Evolutionary conservation across 371 early-diverging fungal genomes (phyloP).

Genomic region (Cokeromyces recurvatus): DNA sequence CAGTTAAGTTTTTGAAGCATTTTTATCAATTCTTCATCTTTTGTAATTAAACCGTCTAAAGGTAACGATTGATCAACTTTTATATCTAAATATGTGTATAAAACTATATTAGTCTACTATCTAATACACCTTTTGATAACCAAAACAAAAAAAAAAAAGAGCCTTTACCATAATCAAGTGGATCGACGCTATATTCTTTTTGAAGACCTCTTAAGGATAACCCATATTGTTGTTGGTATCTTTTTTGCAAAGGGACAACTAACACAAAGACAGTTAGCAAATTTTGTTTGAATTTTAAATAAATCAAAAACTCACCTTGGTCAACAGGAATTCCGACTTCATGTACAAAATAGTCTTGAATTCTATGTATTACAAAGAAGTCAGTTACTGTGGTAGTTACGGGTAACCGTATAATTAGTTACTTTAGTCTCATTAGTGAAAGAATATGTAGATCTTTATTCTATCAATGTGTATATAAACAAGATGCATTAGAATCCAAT

Average conservation of each 20-base stretch:
- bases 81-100: slow-evolving; percentile 42
- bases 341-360: slow-evolving; percentile 45
- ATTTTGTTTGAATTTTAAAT: neutral
- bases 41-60: slow-evolving; percentile 59
- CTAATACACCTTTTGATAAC: too few species aligned
- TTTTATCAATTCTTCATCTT: slow-evolving; percentile 56
- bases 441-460: slow-evolving; percentile 54
- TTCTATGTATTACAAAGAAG: slow-evolving; percentile 24
- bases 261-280: neutral
- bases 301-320: slow-evolving; percentile 18
- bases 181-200: slow-evolving; percentile 64
- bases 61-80: slow-evolving; percentile 74
- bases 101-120: too few species aligned
- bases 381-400: neutral
- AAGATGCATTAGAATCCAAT: neutral
- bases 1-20: slow-evolving; percentile 56
- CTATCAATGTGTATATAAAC: slow-evolving; percentile 5
- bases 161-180: slow-evolving; percentile 51
- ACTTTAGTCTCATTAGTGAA: slow-evolving; percentile 58
- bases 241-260: slow-evolving; percentile 46
- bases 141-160: neutral
- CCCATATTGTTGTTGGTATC: slow-evolving; percentile 71
- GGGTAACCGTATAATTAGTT: slow-evolving; percentile 2
- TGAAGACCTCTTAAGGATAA: slow-evolving; percentile 75
- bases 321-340: slow-evolving; percentile 48